Evolutionary conservation across 2,329 filamentous ascomycete genomes (phyloP).

Genomic region (Venturia effusa): DNA sequence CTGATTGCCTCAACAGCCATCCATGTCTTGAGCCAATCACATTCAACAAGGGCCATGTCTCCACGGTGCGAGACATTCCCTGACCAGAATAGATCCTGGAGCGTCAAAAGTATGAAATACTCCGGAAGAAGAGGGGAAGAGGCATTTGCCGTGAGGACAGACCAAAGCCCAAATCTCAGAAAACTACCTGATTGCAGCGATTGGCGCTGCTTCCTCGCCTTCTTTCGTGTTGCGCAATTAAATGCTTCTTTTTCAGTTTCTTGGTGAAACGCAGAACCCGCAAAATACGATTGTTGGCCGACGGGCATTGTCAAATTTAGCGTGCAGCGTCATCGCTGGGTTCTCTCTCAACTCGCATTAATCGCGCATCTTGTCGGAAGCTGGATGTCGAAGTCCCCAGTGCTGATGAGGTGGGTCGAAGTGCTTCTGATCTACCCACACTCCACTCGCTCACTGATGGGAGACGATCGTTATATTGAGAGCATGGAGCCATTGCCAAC

Average conservation of each 20-base stretch:
- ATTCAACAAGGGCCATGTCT: not conserved
- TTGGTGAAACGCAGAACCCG: not conserved
- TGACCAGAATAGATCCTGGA: too few species aligned
- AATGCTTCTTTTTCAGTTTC: not conserved
- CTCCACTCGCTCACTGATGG: not conserved
- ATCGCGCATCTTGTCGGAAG: not conserved
- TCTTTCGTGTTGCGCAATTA: not conserved
- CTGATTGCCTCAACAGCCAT: not conserved
- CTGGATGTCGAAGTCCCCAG: not conserved
- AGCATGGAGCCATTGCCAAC: not conserved
- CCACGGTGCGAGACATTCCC: not conserved
- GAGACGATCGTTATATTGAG: not conserved
- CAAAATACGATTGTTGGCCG: not conserved
- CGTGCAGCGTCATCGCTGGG: not conserved
- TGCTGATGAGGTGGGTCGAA: not conserved
- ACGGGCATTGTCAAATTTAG: not conserved
- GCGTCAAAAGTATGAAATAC: too few species aligned
- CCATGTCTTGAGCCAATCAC: not conserved
- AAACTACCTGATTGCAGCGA: too few species aligned
- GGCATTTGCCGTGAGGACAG: too few species aligned
- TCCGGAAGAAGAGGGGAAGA: too few species aligned
- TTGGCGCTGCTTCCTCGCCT: not conserved
- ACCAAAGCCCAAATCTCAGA: too few species aligned
- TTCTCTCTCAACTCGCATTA: not conserved
- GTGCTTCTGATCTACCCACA: not conserved